Base-by-base conservation (phyloP, 257 asterid genomes). In the Nicotiana undulata region DNA sequence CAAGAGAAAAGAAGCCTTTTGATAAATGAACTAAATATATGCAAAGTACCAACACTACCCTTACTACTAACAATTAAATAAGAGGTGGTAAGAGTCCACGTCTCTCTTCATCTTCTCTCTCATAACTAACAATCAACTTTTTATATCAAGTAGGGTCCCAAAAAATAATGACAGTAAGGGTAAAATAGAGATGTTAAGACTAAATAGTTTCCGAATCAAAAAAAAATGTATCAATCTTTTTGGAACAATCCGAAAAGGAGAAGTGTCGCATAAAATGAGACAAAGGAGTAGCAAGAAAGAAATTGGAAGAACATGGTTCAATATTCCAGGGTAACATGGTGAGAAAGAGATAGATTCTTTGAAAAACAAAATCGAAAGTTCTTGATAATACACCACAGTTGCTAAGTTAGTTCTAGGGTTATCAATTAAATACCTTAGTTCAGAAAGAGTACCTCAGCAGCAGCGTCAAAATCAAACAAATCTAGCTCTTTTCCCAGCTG, bases 401-500 rank as follows among this genome's bases (percentile, higher is more conserved):
- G 34, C 60, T 24, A 46, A 46, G 40, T 24, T 70, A 46, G 60
- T 46, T 46, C 60, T 46, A 46, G 60, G 78, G 78, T 44, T 72
- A 24, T 31, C 15, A 72, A 80, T 55, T 74, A 64, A 82, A 84
- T 81, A 85, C 85, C 83, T 85, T 80, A 68, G 77, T 63, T 55
- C 66, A 77, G 86, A 86, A 84, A 83, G 81, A 75, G 81, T 91
- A 96, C 99, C 99, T 94, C 96, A 46, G 99, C 91, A 82, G 99
- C 99, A 56, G 98, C 93, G 86, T 96, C 98, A 55, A 96, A 96
- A 86, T 94, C 98, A 64, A 96, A 85, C 76, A 96, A 84, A 81
- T 90, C 93, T 76, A 96, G 86, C 80, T 94, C 96, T 85, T 94
- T 94, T 51, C 99, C 99, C 9, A 96, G 97, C 88, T 91, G 98